Evolutionary conservation across 2,329 filamentous ascomycete genomes (phyloP).

Genomic region (Aureobasidium lini): DNA sequence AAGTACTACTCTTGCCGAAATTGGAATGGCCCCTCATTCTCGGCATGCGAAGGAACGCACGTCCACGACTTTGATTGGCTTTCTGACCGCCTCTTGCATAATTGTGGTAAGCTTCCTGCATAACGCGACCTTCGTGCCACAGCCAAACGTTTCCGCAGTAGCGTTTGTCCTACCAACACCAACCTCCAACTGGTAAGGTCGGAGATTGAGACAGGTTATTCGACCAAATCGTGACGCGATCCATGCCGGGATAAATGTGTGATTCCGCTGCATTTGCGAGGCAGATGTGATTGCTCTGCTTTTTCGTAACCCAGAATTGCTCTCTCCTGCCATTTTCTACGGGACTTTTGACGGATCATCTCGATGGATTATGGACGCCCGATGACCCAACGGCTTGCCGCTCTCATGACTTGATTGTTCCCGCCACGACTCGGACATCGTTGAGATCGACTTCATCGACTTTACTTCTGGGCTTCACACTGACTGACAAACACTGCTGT

Average conservation of each 20-base stretch:
- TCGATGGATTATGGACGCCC: not conserved
- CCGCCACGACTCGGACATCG: not conserved
- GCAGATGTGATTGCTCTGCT: not conserved
- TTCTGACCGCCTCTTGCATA: not conserved
- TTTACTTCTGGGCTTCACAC: too few relatives aligned
- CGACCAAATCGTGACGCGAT: not conserved
- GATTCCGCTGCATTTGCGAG: not conserved
- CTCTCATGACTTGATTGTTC: not conserved
- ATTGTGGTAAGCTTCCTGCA: not conserved
- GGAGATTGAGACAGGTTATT: not conserved
- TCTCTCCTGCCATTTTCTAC: not conserved
- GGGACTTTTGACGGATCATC: not conserved
- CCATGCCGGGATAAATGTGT: not conserved
- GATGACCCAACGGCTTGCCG: not conserved
- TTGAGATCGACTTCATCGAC: not conserved
- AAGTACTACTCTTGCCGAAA: slow-evolving; percentile 8
- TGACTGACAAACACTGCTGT: too few relatives aligned
- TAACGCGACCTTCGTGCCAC: not conserved
- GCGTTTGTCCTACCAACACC: slow-evolving; percentile 8
- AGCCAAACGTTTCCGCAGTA: not conserved
- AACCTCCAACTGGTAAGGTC: not conserved
- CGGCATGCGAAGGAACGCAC: not conserved
- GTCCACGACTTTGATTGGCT: not conserved
- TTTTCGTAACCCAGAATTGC: not conserved
- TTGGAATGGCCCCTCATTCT: not conserved